A percentile compares a stretch with the other conserved stretches of the same genome.
Evolutionary conservation across 2,329 filamentous ascomycete species (phyloP).

Genomic region (Emmonsiellopsis sp.): DNA sequence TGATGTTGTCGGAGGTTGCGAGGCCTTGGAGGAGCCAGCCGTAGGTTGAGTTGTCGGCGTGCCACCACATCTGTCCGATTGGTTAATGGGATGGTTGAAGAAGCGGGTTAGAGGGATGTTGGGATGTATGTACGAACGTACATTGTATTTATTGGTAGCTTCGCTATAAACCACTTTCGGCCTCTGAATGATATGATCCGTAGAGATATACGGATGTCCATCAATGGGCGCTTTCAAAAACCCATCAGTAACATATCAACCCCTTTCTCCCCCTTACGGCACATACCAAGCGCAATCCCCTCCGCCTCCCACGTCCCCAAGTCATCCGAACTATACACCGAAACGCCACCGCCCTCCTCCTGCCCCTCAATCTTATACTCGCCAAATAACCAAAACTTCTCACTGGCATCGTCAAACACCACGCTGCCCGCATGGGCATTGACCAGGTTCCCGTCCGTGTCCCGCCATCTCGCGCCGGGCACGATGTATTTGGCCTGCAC

Average conservation of each 20-base stretch:
- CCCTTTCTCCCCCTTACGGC: conserved; percentile 22
- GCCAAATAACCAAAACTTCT: conserved; percentile 53
- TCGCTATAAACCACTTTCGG: conserved; percentile 52
- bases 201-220: conserved; percentile 47
- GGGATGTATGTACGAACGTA: conserved; percentile 19
- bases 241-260: background rate
- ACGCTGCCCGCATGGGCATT: conserved; percentile 55
- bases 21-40: conserved; percentile 49
- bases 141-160: conserved; percentile 47
- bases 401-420: conserved; percentile 42
- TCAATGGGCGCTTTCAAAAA: conserved; percentile 38
- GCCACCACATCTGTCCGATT: conserved; percentile 47
- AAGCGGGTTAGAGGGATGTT: no score
- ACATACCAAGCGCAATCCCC: conserved; percentile 37
- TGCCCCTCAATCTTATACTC: conserved; percentile 53
- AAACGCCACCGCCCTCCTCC: conserved; percentile 51
- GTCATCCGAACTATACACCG: conserved; percentile 53
- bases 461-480: conserved; percentile 52
- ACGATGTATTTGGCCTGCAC: conserved; percentile 48
- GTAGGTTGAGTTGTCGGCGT: conserved; percentile 51
- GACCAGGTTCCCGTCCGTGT: conserved; percentile 51
- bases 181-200: conserved; percentile 50
- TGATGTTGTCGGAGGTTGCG: conserved; percentile 44
- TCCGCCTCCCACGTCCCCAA: conserved; percentile 52
- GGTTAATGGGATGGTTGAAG: background rate